Base-by-base conservation (phyloP, 2,329 filamentous ascomycete genomes). In the Fusarium denticulatum region DNA sequence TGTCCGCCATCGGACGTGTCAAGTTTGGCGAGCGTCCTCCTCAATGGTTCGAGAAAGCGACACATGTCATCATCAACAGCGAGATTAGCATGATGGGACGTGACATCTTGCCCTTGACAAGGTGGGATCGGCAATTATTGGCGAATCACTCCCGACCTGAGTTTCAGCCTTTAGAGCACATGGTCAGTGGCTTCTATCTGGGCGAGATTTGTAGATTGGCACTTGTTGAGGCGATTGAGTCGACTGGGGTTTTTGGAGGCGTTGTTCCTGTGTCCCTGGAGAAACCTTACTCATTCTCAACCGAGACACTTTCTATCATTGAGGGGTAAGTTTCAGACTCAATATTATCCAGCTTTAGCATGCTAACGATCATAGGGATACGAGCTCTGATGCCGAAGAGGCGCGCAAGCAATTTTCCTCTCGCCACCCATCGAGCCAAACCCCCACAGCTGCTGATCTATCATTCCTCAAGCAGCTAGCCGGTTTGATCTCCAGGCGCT, bases 31-130 rank as follows among this genome's bases (percentile, higher is more conserved):
- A 81, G 32, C 86, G 89, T 14, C 88, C 89, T 1, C 78, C 81
- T 11, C 80, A 80, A 37, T 92, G 90, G 90, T 88, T 89, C 75
- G 83, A 87, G 28, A 83, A 83, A 26, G 90, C 89, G 9, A 88
- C 85, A 64, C 88, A 92, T 73, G 89, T 92, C 64, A 88, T 92
- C 67, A 86, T 92, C 74, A 92, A 92, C 79, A 92, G 90, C 2
- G 90, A 92, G 79, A 80, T 92, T 39, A 88, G 90, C 74, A 92
- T 92, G 90, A 92, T 91, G 77, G 90, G 90, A 20, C 82, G 85
- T 57, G 86, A 83, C 64, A 85, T 91, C 55, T 81, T 92, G 32
- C 89, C 90, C 12, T 74, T 88, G 61, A 92, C 90, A 7, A 85
- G 85, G 72, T 93, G 90, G 90, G 91, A 93, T 71, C 79, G 81